Evolutionary conservation across 805 yeast genomes (phyloP).

Genomic region (Myxozyma udenii): DNA sequence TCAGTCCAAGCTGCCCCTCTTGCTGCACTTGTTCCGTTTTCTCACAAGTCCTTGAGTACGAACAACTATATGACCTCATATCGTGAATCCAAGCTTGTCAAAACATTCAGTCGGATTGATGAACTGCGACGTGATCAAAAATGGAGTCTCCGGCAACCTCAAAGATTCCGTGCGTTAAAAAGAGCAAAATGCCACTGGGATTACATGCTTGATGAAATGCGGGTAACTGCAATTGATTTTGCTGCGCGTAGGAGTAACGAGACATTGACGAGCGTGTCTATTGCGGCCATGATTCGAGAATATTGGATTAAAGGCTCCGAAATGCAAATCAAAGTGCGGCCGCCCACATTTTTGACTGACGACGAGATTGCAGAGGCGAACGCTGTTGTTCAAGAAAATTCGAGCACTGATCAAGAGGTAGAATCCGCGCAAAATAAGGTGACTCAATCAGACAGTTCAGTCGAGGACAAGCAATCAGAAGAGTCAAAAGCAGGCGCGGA

Average conservation of each 20-base stretch:
- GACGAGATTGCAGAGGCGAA: constrained; percentile 23
- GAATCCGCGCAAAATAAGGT: neutral
- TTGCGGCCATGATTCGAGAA: constrained; percentile 72
- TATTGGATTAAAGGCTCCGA: constrained; percentile 62
- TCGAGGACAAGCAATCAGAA: neutral
- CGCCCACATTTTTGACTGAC: constrained; percentile 39
- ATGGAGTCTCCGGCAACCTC: constrained; percentile 90
- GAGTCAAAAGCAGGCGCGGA: neutral
- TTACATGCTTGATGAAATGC: constrained; percentile 66
- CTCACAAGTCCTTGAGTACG: constrained; percentile 83
- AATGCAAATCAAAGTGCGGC: constrained; percentile 45
- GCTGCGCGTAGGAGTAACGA: constrained; percentile 68
- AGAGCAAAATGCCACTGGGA: constrained; percentile 63
- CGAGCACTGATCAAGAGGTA: neutral
- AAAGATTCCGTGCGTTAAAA: constrained; percentile 64
- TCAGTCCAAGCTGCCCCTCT: constrained; percentile 85
- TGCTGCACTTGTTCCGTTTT: constrained; percentile 72
- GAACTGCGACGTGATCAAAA: constrained; percentile 81
- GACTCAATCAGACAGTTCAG: neutral
- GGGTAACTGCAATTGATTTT: constrained; percentile 79
- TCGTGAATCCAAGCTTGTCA: constrained; percentile 87
- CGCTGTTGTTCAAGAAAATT: neutral
- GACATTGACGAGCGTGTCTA: constrained; percentile 61
- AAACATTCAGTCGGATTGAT: constrained; percentile 82
- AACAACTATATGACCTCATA: constrained; percentile 81